phyloP scores from a whole-genome alignment of 1,284 basidiomycete species.

The Fomitopsis betulina region DNA sequence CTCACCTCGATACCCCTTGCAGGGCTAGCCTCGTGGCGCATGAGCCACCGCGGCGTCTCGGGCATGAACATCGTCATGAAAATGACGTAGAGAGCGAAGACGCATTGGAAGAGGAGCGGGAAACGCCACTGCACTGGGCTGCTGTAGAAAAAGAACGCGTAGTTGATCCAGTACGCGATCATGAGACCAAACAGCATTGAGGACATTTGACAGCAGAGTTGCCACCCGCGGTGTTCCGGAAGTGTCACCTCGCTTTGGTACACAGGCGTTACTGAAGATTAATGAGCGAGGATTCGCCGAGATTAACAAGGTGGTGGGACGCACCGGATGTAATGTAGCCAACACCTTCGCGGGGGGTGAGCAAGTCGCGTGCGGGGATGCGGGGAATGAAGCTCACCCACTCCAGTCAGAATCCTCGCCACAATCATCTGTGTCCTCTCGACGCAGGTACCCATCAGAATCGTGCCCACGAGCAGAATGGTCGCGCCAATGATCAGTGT shows the following conservation, averaged over 20 bases:
- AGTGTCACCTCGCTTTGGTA: constrained; percentile 20
- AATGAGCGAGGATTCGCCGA: constrained; percentile 2
- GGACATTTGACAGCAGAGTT: constrained; percentile 20
- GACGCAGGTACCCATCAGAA: constrained; percentile 15
- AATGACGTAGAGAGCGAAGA: constrained; percentile 37
- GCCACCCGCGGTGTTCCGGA: constrained; percentile 17
- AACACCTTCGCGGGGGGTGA: constrained; percentile 6
- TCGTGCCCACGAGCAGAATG: constrained; percentile 43
- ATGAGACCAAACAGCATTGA: constrained; percentile 19
- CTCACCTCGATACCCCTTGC: constrained; percentile 5
- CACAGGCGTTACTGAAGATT: constrained; percentile 16
- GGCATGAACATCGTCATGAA: constrained; percentile 35
- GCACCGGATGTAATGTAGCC: constrained; percentile 11
- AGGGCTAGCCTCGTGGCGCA: constrained; percentile 31
- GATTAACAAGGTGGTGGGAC: not conserved
- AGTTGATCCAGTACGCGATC: constrained; percentile 43
- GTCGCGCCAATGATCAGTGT: constrained; percentile 34
- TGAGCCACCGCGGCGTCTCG: constrained; percentile 42
- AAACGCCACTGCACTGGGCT: constrained; percentile 38
- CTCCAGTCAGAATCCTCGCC: constrained; percentile 47
- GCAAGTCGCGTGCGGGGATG: not conserved
- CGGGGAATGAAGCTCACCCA: constrained; percentile 25
- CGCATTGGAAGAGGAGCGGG: constrained; percentile 39
- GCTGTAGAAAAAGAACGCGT: constrained; percentile 35
- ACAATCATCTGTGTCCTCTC: constrained; percentile 36